Conservation (phyloP, 2,329 filamentous ascomycete genomes). For the Aspergillus sp. region DNA sequence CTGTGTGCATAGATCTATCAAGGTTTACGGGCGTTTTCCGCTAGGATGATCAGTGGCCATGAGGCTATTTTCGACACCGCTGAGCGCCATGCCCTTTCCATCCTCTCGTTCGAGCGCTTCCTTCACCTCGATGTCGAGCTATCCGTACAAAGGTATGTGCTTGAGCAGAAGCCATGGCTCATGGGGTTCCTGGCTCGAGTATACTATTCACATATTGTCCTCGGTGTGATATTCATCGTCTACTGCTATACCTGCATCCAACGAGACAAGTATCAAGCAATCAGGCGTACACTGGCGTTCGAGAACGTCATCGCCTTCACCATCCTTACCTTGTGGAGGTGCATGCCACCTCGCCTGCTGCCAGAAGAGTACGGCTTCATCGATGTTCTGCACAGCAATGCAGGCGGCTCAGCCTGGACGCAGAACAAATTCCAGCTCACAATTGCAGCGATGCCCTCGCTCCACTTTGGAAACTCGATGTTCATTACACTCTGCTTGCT, state of each 20-base stretch:
- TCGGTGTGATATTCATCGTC: constrained; percentile 51
- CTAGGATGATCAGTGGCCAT: constrained; percentile 43
- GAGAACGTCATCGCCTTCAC: constrained; percentile 53
- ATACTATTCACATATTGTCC: constrained; percentile 51
- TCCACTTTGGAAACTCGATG: constrained; percentile 48
- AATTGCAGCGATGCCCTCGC: constrained; percentile 53
- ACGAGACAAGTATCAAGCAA: constrained; percentile 41
- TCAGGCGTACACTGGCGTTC: constrained; percentile 52
- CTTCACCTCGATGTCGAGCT: constrained; percentile 47
- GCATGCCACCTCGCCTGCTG: constrained; percentile 53
- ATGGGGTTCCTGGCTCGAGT: constrained; percentile 46
- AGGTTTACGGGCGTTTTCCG: constrained; percentile 47
- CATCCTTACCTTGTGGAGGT: constrained; percentile 51
- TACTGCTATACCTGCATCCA: constrained; percentile 52
- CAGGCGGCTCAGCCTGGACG: constrained; percentile 39
- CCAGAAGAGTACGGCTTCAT: constrained; percentile 47
- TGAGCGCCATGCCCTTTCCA: constrained; percentile 43
- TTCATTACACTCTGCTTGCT: constrained; percentile 33
- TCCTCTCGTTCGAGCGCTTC: constrained; percentile 42
- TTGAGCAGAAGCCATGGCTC: constrained; percentile 38
- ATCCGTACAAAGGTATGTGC: constrained; percentile 43
- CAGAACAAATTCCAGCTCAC: constrained; percentile 51
- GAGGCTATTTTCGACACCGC: constrained; percentile 42
- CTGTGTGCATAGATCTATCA: constrained; percentile 42
- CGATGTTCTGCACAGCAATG: constrained; percentile 46